Percentiles rank a stretch among this genome's conserved stretches.
Evolutionary conservation across 768 basidiomycete species (phyloP).

Genomic region (Collybiopsis confluens): DNA sequence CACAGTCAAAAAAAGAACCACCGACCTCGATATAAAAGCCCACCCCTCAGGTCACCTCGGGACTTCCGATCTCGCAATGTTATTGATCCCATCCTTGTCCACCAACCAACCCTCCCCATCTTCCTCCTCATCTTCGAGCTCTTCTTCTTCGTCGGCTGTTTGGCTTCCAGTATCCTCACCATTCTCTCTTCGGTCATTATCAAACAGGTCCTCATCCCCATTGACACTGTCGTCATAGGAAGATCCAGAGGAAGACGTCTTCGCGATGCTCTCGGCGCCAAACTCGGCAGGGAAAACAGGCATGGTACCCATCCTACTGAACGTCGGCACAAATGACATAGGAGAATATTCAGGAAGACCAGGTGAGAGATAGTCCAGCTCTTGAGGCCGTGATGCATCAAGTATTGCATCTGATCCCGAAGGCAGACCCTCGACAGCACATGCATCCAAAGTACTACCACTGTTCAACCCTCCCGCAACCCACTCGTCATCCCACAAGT

Average conservation of each 20-base stretch:
- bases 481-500: constrained; percentile 60
- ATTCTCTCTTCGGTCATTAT: constrained; percentile 3
- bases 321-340: not conserved
- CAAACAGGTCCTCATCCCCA: not conserved
- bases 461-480: not conserved
- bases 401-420: not conserved
- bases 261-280: not conserved
- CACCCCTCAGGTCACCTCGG: not conserved
- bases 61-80: constrained; percentile 23
- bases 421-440: not conserved
- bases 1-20: no score
- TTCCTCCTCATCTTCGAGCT: constrained; percentile 25
- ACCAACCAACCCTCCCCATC: constrained; percentile 25
- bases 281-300: not conserved
- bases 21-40: no score
- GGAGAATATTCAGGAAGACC: not conserved
- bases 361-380: not conserved
- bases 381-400: no score
- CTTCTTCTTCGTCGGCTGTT: constrained; percentile 17
- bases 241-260: not conserved
- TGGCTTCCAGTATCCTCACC: constrained; percentile 9
- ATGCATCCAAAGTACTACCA: not conserved
- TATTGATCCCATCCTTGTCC: constrained; percentile 22
- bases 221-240: not conserved
- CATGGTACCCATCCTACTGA: not conserved